A percentile compares a stretch with the other conserved stretches of the same genome.
These are phyloP conservation scores for Roridomyces roridus DNA, from an alignment of 768 basidiomycete genomes.

Conservation along the genomic window DNA sequence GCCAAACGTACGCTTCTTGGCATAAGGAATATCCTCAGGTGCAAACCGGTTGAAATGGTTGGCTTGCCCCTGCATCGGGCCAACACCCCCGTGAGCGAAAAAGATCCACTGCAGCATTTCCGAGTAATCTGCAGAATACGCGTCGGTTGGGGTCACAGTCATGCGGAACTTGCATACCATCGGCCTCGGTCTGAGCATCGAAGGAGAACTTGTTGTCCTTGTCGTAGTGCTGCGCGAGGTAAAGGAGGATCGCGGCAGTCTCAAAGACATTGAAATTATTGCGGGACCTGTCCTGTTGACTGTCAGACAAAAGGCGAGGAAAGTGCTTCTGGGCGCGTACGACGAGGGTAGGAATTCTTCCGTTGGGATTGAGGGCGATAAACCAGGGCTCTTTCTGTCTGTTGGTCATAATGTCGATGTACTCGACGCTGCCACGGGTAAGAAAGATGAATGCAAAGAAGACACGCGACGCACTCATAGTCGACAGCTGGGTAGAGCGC, in stretches of 20 bases:
- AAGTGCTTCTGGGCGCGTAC: slow-evolving; percentile 32
- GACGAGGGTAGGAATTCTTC: slow-evolving; percentile 70
- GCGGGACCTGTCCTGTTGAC: slow-evolving; percentile 48
- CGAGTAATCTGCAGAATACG: too few species aligned
- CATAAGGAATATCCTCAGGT: slow-evolving; percentile 72
- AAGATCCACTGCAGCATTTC: slow-evolving; percentile 88
- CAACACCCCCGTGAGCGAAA: slow-evolving; percentile 82
- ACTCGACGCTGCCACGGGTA: slow-evolving; percentile 45
- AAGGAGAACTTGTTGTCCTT: slow-evolving; percentile 75
- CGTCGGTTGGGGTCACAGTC: too few species aligned
- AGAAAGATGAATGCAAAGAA: neutral
- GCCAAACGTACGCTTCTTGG: slow-evolving; percentile 58
- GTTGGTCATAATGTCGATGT: slow-evolving; percentile 65
- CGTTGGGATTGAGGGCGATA: slow-evolving; percentile 75
- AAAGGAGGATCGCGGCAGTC: slow-evolving; percentile 83
- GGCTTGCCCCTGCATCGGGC: slow-evolving; percentile 91
- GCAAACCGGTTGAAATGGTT: slow-evolving; percentile 74
- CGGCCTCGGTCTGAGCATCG: slow-evolving; percentile 53
- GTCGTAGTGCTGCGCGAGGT: slow-evolving; percentile 83
- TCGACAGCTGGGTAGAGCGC: slow-evolving; percentile 48
- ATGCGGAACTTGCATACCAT: too few species aligned
- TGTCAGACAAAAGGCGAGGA: neutral
- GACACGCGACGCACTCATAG: slow-evolving; percentile 45
- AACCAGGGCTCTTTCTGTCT: slow-evolving; percentile 87
- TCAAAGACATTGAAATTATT: slow-evolving; percentile 76